phyloP scores from a whole-genome alignment of 345 rosid genomes.

The Corymbia maculata region DNA sequence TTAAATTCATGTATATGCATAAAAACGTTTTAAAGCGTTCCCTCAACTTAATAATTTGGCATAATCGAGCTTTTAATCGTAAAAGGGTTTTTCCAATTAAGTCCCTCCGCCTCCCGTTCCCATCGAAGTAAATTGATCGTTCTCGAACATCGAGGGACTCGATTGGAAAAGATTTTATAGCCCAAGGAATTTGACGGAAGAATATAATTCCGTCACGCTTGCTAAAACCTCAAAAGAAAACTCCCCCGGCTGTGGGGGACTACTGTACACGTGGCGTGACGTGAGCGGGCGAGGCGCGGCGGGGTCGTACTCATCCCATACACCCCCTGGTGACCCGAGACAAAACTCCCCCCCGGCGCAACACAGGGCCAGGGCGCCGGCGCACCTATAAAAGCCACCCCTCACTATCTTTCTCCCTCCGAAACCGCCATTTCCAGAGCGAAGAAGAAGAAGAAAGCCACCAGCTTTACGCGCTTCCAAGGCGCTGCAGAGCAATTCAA shows the following conservation, averaged over 20 bases:
- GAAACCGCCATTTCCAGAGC: neutral
- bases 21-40: neutral
- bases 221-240: neutral
- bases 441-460: neutral
- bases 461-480: neutral
- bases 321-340: neutral
- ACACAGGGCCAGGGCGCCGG: neutral
- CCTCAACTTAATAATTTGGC: neutral
- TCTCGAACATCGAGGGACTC: neutral
- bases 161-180: neutral
- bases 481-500: neutral
- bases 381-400: neutral
- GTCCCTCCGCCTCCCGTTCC: neutral
- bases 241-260: neutral
- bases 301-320: neutral
- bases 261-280: neutral
- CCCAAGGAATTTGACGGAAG: neutral
- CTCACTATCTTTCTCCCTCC: neutral
- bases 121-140: neutral
- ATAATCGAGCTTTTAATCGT: neutral
- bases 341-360: neutral
- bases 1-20: neutral
- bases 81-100: neutral
- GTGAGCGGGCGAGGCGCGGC: neutral
- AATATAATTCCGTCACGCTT: neutral